Evolutionary conservation across 2,329 filamentous ascomycete genomes (phyloP).

Genomic region (Aureobasidium sp.): DNA sequence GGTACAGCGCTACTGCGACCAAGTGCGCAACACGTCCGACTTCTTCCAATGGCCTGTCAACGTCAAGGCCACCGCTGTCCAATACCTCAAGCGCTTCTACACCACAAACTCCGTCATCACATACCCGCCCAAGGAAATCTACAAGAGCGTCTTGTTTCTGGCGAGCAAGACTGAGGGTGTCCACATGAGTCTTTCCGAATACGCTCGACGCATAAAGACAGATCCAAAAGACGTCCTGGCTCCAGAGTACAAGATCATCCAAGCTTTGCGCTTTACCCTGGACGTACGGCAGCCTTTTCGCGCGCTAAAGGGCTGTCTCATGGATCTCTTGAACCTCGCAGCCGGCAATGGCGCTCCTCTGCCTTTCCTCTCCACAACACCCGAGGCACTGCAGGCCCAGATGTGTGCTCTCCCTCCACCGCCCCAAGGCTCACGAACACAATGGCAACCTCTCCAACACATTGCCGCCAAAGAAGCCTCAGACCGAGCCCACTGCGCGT

Average conservation of each 20-base stretch:
- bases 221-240: slow-evolving; percentile 73
- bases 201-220: slow-evolving; percentile 47
- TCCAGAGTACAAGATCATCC: slow-evolving; percentile 85
- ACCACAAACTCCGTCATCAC: slow-evolving; percentile 93
- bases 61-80: slow-evolving; percentile 67
- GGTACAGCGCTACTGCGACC: slow-evolving; percentile 66
- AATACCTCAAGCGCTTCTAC: slow-evolving; percentile 92
- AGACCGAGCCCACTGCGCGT: slow-evolving; percentile 52
- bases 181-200: slow-evolving; percentile 58
- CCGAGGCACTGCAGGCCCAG: slow-evolving; percentile 22
- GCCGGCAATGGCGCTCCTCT: slow-evolving; percentile 46
- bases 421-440: background rate
- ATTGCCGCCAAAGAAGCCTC: slow-evolving; percentile 20
- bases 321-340: slow-evolving; percentile 66
- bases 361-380: slow-evolving; percentile 9
- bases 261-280: slow-evolving; percentile 86
- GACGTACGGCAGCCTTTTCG: slow-evolving; percentile 87
- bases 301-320: slow-evolving; percentile 73
- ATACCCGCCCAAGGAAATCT: slow-evolving; percentile 81
- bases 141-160: slow-evolving; percentile 86
- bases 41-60: slow-evolving; percentile 52
- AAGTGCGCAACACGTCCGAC: slow-evolving; percentile 38
- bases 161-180: slow-evolving; percentile 86
- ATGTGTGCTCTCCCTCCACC: slow-evolving; percentile 24
- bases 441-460: background rate